Conservation (phyloP, 371 early-diverging fungal genomes). For the Choanephora cucurbitarum region DNA sequence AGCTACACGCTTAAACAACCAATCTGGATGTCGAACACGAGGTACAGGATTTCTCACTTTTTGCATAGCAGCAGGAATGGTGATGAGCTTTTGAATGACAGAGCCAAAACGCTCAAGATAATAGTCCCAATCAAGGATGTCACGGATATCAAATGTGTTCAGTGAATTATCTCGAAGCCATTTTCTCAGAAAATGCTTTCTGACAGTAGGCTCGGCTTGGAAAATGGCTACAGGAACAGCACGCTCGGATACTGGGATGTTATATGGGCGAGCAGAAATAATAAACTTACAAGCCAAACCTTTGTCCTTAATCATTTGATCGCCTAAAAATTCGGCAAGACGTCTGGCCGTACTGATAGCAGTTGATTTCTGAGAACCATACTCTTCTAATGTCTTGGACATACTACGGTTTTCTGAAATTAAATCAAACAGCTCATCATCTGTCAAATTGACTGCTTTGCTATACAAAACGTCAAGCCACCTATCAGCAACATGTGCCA, state of each 20-base stretch:
- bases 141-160: conserved; percentile 80
- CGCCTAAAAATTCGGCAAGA: conserved; percentile 97
- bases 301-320: conserved; percentile 97
- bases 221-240: conserved; percentile 98
- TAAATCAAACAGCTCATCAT: conserved; percentile 94
- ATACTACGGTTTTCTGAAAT: conserved; percentile 99
- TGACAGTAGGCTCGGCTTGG: conserved; percentile 78
- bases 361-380: conserved; percentile 94
- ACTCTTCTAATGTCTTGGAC: conserved; percentile 94
- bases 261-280: conserved; percentile 87
- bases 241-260: conserved; percentile 92
- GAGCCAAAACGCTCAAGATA: conserved; percentile 96
- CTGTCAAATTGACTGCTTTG: conserved; percentile 82
- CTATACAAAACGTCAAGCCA: conserved; percentile 97
- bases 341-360: conserved; percentile 96
- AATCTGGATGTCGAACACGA: conserved; percentile 92
- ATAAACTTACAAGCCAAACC: conserved; percentile 98
- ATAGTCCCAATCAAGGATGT: conserved; percentile 99
- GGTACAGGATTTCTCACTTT: conserved; percentile 93
- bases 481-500: conserved; percentile 89
- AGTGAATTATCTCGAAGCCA: conserved; percentile 89
- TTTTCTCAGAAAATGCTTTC: conserved; percentile 86
- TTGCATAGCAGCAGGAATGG: conserved; percentile 99
- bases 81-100: conserved; percentile 97
- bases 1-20: conserved; percentile 85